Base-by-base conservation (phyloP, 2,329 filamentous ascomycete genomes). In the Talaromyces sp. region DNA sequence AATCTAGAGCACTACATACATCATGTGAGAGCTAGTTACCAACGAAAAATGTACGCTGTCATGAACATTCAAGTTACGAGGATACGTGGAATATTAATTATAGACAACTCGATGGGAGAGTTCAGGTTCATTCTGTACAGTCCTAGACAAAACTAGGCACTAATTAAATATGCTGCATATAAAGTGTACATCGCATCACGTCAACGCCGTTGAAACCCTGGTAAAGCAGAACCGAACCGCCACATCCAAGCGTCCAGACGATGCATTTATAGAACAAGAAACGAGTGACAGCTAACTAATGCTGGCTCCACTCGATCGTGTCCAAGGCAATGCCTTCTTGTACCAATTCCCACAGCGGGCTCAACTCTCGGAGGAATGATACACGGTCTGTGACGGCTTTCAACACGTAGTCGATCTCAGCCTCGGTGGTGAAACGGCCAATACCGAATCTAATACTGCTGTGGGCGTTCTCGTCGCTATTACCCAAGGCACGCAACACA, bases 371-470 rank as follows among this genome's bases (percentile, higher is more conserved):
- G 73, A 99, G 82, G 84, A 98, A 98, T 16, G 88, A 90, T 50
- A 99, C 95, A 61, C 95, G 87, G 76, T 96, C 92, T 77, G 86
- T 87, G 0, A 99, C 95, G 0, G 95, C 68, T 81, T 97, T 95
- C 65, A 99, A 83, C 11, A 99, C 95, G 74, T 99, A 99, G 77
- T 99, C 94, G 67, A 99, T 96, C 82, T 99, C 95, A 33, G 84
- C 85, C 73, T 97, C 92, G 0, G 95, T 97, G 3, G 95, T 99
- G 81, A 98, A 99, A 8, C 95, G 90, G 35, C 95, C 95, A 74
- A 99, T 98, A 57, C 95, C 95, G 71, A 99, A 99, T 64, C 95
- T 88, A 72, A 99, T 99, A 82, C 93, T 97, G 80, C 92, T 97
- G 81, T 99, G 95, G 9, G 95, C 95, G 72, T 90, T 97, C 82